Evolutionary conservation across 805 yeast genomes (phyloP), one percentile per base, ranked within the genome.

Genomic region (Zygosaccharomyces lentus): DNA sequence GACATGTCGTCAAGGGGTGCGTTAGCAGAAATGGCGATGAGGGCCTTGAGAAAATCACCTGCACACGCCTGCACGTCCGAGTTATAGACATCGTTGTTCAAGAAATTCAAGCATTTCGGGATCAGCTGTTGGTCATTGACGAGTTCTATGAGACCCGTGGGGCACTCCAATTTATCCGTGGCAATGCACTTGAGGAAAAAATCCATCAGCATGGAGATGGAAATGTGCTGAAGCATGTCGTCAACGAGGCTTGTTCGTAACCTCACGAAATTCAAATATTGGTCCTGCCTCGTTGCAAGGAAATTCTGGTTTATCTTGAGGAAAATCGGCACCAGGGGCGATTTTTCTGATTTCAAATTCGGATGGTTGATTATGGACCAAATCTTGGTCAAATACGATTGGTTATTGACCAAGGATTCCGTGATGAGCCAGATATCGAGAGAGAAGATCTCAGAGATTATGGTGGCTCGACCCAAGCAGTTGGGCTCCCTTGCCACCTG

Each of bases 11-110:
- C 74, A 36, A 88, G 81, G 52, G 87, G 90, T 1, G 86, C 88
- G 61, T 91, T 93, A 4, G 97, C 96, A n/a, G 96, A 87, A 24
- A 93, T 87, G 5, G 96, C 86, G 32, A 93, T 86, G 54, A 93
- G 76, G 0, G 96, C 96, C 64, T 93, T 93, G 41, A 93, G 70
- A 61, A 93, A 93, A 64, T 93, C 99, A 23, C 96, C 93, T 2
- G 93, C 89, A 6, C 96, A 91, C 2, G 93, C 81, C 64, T 91
- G 98, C 42, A 82, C 78, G 34, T 84, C 80, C 4, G 89, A 68
- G 24, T 62, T 59, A 24, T 75, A 71, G 10, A 75, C 75, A 0
- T 88, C 83, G 34, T 80, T 81, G 44, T 59, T 47, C 50, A 93
- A 71, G 46, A 81, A 80, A 9, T 77, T 71, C n/a, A 93, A 70